Conservation (phyloP, 306 rosid species). For the Betula pendula region DNA sequence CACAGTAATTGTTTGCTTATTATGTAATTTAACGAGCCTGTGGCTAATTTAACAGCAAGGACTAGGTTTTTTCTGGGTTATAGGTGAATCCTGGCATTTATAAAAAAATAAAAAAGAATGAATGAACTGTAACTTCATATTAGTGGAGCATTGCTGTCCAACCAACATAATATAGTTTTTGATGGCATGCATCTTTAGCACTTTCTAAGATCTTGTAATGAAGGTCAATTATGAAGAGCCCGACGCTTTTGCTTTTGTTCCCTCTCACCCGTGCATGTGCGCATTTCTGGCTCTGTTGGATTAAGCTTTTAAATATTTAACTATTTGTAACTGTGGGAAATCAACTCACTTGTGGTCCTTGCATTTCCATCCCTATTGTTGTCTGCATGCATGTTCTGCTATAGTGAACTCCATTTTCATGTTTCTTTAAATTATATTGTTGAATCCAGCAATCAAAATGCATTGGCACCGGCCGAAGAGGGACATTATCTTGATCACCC, state of each 20-base stretch:
- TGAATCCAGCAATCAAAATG: constrained; percentile 58
- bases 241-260: background rate
- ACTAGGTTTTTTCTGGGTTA: background rate
- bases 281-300: background rate
- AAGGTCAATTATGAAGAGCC: background rate
- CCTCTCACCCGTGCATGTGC: too few species aligned
- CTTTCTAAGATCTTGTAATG: background rate
- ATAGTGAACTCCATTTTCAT: constrained; percentile 2
- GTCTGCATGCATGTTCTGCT: constrained; percentile 10
- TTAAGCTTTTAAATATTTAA: background rate
- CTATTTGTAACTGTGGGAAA: constrained; percentile 12
- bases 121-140: constrained; percentile 6
- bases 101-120: background rate
- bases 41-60: background rate
- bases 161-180: background rate
- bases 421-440: constrained; percentile 14
- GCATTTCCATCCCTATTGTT: constrained; percentile 15
- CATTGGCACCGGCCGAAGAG: constrained; percentile 46
- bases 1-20: background rate
- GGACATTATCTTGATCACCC: constrained; percentile 67
- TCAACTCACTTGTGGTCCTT: constrained; percentile 4
- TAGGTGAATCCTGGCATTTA: background rate
- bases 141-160: background rate
- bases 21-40: background rate
- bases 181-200: background rate